Base-by-base conservation (phyloP, 116 monocot species). In the Posidonia oceanica region DNA sequence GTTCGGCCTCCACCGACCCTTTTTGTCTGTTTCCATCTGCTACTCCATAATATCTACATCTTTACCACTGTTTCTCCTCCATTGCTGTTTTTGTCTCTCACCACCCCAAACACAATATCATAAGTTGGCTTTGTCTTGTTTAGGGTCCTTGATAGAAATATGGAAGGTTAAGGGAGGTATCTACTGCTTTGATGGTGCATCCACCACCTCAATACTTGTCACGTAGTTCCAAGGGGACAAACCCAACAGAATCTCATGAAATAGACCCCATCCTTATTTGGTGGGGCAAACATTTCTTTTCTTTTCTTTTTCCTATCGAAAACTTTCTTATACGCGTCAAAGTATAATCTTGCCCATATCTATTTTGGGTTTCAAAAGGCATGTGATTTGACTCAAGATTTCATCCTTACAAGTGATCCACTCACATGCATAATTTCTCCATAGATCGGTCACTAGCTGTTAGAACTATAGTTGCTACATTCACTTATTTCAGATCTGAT, bases 241-340 rank as follows among this genome's bases (percentile, higher is more conserved):
- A 22, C 21, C 20, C 67, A 67, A 52, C 67, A 44, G 67, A 67
- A 67, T 52, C 67, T 48, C 20, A 12, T 52, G 51, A n/a, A 67
- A 4, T 4, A 20, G 51, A 22, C 17, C 67, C 64, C 67, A 52
- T 51, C 13, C 16, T 67, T 52, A 67, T 52, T 22, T 67, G 7
- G 67, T 67, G 67, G 67, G 22, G 16, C 42, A 52, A 14, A 18
- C 23, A 51, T 22, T 21, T 52, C 13, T 52, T n/a, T 20, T 44
- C 4, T 12, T 29, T 1, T 29, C 29, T 29, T 52, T 22, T 52
- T n/a, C 23, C 3, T 18, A 11, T 21, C 51, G 21, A 7, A 3
- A 14, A n/a, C 65, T 42, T 65, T 65, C 48, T 48, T 1, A 48
- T 40, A 18, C 8, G 40, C 40, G 17, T 42, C 5, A 40, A 17